phyloP scores from a whole-genome alignment of 2,329 filamentous ascomycete genomes.

The Dactylellina cionopaga region DNA sequence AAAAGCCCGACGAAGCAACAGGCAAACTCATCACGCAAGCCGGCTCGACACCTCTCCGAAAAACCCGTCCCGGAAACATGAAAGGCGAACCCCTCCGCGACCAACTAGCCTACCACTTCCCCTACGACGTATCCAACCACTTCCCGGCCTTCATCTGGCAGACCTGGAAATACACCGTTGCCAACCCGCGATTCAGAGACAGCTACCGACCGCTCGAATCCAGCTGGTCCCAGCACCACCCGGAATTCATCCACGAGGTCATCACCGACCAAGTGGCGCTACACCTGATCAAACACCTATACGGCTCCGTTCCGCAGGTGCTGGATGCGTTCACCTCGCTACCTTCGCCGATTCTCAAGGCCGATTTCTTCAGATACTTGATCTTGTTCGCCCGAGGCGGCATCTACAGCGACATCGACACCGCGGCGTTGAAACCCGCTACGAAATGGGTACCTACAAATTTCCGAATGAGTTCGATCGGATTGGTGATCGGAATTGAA shows the following conservation, averaged over 20 bases:
- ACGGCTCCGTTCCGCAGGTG: slow-evolving; percentile 81
- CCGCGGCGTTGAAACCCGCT: slow-evolving; percentile 81
- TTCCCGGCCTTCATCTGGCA: slow-evolving; percentile 99
- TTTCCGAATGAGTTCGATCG: slow-evolving; percentile 80
- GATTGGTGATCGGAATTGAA: slow-evolving; percentile 92
- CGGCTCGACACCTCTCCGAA: slow-evolving; percentile 12
- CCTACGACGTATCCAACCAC: slow-evolving; percentile 86
- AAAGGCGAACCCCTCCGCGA: slow-evolving; percentile 69
- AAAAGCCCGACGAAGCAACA: slow-evolving; percentile 8
- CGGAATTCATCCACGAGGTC: slow-evolving; percentile 87
- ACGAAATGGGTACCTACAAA: slow-evolving; percentile 84
- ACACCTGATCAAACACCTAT: slow-evolving; percentile 84
- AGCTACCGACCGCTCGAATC: slow-evolving; percentile 83
- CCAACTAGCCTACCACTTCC: slow-evolving; percentile 89
- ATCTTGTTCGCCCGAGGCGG: slow-evolving; percentile 79
- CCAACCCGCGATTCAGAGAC: slow-evolving; percentile 77
- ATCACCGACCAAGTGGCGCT: slow-evolving; percentile 89
- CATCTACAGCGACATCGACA: slow-evolving; percentile 94
- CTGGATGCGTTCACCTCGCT: slow-evolving; percentile 78
- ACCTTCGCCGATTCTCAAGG: slow-evolving; percentile 73
- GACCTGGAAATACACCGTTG: slow-evolving; percentile 91
- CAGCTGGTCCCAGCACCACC: slow-evolving; percentile 87
- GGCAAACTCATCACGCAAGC: slow-evolving; percentile 39
- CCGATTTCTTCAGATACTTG: slow-evolving; percentile 75
- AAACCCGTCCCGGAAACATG: slow-evolving; percentile 30